Base-by-base conservation (phyloP, 2,329 filamentous ascomycete genomes). In the Capronia epimyces region DNA sequence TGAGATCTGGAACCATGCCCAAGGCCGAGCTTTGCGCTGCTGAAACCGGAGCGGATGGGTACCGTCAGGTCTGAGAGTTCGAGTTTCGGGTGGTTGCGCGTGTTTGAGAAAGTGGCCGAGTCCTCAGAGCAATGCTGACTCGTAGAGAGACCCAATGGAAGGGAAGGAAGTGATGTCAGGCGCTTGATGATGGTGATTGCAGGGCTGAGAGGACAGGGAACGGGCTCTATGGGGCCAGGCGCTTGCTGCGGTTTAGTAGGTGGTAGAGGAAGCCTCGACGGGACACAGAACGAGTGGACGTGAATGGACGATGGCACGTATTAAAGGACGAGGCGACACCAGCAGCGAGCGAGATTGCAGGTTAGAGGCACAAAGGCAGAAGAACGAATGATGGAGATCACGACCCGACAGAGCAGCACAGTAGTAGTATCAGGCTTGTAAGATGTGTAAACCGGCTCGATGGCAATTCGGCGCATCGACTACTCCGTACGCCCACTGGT, bases 151-250 rank as follows among this genome's bases (percentile, higher is more conserved):
- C 39, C 51, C 51, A 50, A 53, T 53, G 24, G 39, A 42, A 39
- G 47, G 37, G 25, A 24, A 16, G 42, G 40, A 20, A 34, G 37
- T 29, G 15, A 31, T 32, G 29, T 46, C 37, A 49, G 53, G 53
- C 53, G 53, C 53, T 44, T 52, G 49, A 46, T 55, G 53, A 49
- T 52, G 53, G 49, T 55, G 53, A 55, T 55, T 55, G 46, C 49
- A 55, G 49, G 53, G 20, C 8, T 24, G 49, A 50, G 31, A 39
- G 44, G 42, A 37, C 46, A 42, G 43, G 21, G 34, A 37, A 15
- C 34, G 15, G 7, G 34, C 4, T 20, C 12, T 5, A 24, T 52
- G 27, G 46, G 53, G 53, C 43, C 49, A 20, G 53, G 53, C 53
- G 53, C 40, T 40, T 55, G 40, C 46, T 52, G 53, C 25, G 32